Conservation (phyloP, 768 basidiomycete species). For the Tubosaeta sp. region DNA sequence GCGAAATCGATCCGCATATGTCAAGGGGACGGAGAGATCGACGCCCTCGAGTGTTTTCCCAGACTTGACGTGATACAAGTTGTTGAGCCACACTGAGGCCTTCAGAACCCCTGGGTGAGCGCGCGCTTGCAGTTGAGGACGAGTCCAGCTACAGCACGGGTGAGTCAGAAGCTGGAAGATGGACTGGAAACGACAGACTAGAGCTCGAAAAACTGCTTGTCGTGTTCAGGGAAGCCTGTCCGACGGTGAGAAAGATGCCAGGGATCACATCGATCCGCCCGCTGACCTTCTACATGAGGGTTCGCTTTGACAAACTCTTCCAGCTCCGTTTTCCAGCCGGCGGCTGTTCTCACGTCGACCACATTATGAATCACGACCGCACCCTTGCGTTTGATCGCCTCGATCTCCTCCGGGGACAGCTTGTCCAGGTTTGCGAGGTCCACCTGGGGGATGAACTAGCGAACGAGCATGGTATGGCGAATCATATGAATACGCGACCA, state of each 20-base stretch:
- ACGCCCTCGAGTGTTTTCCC: conserved; percentile 44
- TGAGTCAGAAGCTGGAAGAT: no score
- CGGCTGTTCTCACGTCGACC: conserved; percentile 52
- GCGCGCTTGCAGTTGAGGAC: conserved; percentile 62
- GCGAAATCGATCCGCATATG: conserved; percentile 71
- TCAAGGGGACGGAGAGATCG: conserved; percentile 57
- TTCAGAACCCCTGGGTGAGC: conserved; percentile 63
- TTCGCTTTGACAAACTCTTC: conserved; percentile 55
- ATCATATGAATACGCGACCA: neutral
- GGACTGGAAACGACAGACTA: conserved; percentile 43
- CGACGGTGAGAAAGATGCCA: neutral
- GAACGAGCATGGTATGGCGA: neutral
- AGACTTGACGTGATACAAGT: conserved; percentile 49
- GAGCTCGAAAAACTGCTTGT: conserved; percentile 72
- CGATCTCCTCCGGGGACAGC: conserved; percentile 43
- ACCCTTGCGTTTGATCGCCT: conserved; percentile 50
- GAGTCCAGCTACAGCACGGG: conserved; percentile 37
- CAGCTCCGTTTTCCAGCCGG: conserved; percentile 53
- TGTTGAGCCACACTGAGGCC: conserved; percentile 56
- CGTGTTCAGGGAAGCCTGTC: conserved; percentile 47
- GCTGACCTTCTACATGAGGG: conserved; percentile 49
- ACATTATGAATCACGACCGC: conserved; percentile 59
- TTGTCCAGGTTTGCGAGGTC: conserved; percentile 49
- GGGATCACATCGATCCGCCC: neutral
- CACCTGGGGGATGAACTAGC: conserved; percentile 59